Percentiles rank a stretch among this genome's conserved stretches.
Evolutionary conservation across 2,329 filamentous ascomycete genomes (phyloP).

Genomic region (Metarhizium rileyi): DNA sequence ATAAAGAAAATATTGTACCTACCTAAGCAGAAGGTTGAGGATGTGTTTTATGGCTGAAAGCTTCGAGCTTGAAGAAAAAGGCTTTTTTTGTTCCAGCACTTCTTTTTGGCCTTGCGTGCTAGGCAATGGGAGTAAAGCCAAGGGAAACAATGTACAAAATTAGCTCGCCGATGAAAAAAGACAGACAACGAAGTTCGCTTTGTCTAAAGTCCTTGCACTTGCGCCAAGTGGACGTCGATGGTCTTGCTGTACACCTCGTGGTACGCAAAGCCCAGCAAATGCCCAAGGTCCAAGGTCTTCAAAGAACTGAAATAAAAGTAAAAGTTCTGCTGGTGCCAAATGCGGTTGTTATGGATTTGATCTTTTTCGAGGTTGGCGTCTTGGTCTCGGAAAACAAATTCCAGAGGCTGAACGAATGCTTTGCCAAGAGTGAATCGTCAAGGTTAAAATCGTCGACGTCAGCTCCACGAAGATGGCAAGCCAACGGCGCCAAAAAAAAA

Average conservation of each 20-base stretch:
- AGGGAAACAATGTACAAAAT: background rate
- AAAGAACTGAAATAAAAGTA: too few species aligned
- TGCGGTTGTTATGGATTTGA: background rate
- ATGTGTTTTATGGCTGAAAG: background rate
- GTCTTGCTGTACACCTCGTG: too few species aligned
- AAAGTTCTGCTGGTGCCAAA: background rate
- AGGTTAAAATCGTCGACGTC: background rate
- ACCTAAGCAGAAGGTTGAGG: background rate
- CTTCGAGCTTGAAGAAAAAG: background rate
- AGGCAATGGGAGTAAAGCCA: background rate
- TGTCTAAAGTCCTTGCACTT: background rate
- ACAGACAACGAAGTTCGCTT: background rate
- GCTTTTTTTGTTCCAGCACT: background rate
- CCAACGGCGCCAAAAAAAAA: conserved; percentile 1
- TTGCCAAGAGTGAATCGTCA: background rate
- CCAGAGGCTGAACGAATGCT: background rate
- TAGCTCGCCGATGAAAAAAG: background rate
- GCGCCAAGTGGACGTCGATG: background rate
- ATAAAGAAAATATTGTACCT: background rate
- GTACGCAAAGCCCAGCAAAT: too few species aligned
- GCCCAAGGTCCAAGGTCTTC: too few species aligned
- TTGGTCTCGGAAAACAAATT: background rate
- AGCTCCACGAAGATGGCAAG: background rate
- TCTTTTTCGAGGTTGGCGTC: too few species aligned
- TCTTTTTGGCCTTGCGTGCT: background rate